phyloP scores from a whole-genome alignment of 2,329 filamentous ascomycete species.

The Nemania sp. region DNA sequence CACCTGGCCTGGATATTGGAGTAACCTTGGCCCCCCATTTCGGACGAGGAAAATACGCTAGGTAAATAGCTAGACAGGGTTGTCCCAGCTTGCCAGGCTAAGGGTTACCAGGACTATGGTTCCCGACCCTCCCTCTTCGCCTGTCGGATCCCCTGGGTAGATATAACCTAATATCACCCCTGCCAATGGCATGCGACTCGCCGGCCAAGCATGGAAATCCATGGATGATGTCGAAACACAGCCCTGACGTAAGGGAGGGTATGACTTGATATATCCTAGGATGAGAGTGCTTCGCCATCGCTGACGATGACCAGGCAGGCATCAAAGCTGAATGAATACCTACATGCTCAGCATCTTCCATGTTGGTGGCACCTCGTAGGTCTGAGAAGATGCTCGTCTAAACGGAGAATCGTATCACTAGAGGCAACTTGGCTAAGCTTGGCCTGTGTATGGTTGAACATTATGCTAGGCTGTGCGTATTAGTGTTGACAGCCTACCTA shows the following conservation, averaged over 20 bases:
- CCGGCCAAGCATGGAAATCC: conserved; percentile 20
- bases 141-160: conserved; percentile 33
- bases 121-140: conserved; percentile 38
- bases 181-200: conserved; percentile 21
- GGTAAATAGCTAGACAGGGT: conserved; percentile 19
- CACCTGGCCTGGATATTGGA: conserved; percentile 39
- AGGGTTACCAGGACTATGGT: conserved; percentile 41
- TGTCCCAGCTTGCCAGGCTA: conserved; percentile 31
- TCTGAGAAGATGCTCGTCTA: background rate
- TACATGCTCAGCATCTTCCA: conserved; percentile 5
- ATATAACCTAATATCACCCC: conserved; percentile 24
- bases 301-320: conserved; percentile 11
- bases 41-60: conserved; percentile 28
- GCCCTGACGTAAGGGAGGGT: conserved; percentile 24
- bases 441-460: background rate
- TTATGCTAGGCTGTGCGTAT: background rate
- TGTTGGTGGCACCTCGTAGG: background rate
- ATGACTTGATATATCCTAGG: conserved; percentile 22
- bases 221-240: conserved; percentile 27
- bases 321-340: conserved; percentile 19
- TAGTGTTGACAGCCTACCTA: background rate
- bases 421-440: conserved; percentile 9
- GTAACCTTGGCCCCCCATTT: conserved; percentile 37
- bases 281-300: conserved; percentile 6
- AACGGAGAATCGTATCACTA: conserved; percentile 3